phyloP scores from a whole-genome alignment of 805 yeast genomes.

The Kazachstania psychrophila region DNA sequence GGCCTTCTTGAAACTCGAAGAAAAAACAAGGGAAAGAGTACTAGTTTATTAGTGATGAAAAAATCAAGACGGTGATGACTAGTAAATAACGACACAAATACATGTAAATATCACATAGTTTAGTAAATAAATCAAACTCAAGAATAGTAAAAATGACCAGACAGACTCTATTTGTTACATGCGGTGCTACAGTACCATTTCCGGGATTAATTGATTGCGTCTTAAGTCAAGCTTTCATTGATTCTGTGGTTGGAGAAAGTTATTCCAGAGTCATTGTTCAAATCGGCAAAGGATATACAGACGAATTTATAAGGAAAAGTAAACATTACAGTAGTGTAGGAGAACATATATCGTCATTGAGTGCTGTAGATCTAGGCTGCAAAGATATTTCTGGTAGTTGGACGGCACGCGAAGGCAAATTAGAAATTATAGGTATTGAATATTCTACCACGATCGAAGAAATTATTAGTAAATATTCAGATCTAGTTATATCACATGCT shows the following conservation, averaged over 20 bases:
- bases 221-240: conserved; percentile 30
- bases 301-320: conserved; percentile 11
- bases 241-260: conserved; percentile 29
- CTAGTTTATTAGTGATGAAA: too few relatives aligned
- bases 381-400: neutral
- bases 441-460: conserved; percentile 10
- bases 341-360: neutral
- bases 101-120: too few relatives aligned
- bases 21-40: too few relatives aligned
- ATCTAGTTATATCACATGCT: conserved; percentile 78
- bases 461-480: conserved; percentile 26
- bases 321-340: too few relatives aligned
- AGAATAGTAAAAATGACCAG: too few relatives aligned
- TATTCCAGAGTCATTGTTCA: conserved; percentile 44
- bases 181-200: conserved; percentile 91
- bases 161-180: conserved; percentile 44
- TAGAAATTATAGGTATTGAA: conserved; percentile 10
- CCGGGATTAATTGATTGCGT: conserved; percentile 43
- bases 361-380: conserved; percentile 1
- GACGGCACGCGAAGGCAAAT: neutral
- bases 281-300: conserved; percentile 41
- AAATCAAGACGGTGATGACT: too few relatives aligned
- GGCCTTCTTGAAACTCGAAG: too few relatives aligned
- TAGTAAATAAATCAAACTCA: too few relatives aligned
- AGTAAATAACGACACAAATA: too few relatives aligned